Percentiles rank a stretch among this genome's conserved stretches.
Conservation (phyloP, 1,284 basidiomycete species). For the Waitea zeae region DNA sequence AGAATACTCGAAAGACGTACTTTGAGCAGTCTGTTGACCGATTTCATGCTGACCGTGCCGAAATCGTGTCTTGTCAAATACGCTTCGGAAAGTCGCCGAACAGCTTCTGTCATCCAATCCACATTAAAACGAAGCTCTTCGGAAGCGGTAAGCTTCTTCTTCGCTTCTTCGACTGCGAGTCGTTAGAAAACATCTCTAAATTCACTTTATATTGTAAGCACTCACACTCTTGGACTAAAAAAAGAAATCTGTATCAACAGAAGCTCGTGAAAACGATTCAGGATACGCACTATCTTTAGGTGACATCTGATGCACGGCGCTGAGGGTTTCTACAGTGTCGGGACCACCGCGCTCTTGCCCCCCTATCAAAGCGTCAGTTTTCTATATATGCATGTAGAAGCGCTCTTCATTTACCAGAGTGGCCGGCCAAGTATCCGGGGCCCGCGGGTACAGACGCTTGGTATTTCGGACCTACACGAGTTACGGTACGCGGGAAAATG, state of each 20-base stretch:
- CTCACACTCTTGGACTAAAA: slow-evolving; percentile 34
- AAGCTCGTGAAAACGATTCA: slow-evolving; percentile 5
- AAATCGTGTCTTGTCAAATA: slow-evolving; percentile 37
- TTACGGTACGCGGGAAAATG: slow-evolving; percentile 84
- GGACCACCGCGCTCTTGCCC: slow-evolving; percentile 52
- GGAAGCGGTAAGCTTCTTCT: slow-evolving; percentile 29
- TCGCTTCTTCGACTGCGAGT: slow-evolving; percentile 41
- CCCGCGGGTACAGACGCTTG: slow-evolving; percentile 48
- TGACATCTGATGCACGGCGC: slow-evolving; percentile 40
- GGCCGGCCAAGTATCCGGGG: slow-evolving; percentile 27
- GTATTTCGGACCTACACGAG: slow-evolving; percentile 75
- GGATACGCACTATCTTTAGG: slow-evolving; percentile 39
- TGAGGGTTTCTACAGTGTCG: slow-evolving; percentile 54
- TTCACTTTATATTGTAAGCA: slow-evolving; percentile 3
- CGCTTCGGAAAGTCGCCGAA: slow-evolving; percentile 49
- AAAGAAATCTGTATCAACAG: slow-evolving; percentile 5
- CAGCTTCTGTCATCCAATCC: slow-evolving; percentile 65
- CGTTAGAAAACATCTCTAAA: slow-evolving; percentile 7
- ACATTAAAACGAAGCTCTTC: slow-evolving; percentile 33
- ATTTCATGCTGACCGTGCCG: slow-evolving; percentile 43
- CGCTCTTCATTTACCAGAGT: too few relatives aligned
- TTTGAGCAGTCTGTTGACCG: slow-evolving; percentile 37
- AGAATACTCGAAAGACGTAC: slow-evolving; percentile 15
- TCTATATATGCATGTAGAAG: neutral
- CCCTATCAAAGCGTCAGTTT: slow-evolving; percentile 2